These are phyloP conservation scores for Eremochloa ophiuroides DNA, from an alignment of 176 grass and related monocot genomes.

Conservation along the genomic window DNA sequence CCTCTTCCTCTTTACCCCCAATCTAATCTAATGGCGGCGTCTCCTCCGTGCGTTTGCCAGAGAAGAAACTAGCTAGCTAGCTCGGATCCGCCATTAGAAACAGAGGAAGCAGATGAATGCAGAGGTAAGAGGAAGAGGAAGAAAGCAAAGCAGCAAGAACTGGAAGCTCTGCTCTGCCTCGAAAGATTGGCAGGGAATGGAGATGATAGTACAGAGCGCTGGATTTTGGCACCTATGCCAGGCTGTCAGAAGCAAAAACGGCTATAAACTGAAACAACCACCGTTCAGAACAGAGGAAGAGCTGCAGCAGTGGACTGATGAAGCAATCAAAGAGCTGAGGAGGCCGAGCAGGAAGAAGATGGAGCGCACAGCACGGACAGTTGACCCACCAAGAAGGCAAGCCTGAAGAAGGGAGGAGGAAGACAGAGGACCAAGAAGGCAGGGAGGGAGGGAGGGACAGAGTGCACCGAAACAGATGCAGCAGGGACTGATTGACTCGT, in stretches of 20 bases:
- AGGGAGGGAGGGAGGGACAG: not conserved
- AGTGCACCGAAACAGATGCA: constrained; percentile 36
- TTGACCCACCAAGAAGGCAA: not conserved
- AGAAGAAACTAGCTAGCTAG: not conserved
- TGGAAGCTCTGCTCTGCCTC: too few species aligned
- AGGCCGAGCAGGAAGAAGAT: constrained; percentile 11
- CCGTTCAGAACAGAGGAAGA: not conserved
- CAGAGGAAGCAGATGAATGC: not conserved
- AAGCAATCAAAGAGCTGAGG: constrained; percentile 30
- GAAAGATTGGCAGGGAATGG: too few species aligned
- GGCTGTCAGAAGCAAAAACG: not conserved
- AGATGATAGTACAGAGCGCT: too few species aligned
- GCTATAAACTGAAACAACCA: not conserved
- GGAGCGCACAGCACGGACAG: not conserved
- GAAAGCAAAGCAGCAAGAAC: not conserved
- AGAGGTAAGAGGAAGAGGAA: too few species aligned
- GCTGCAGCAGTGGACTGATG: constrained; percentile 12
- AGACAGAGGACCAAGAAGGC: not conserved
- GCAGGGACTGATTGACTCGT: not conserved
- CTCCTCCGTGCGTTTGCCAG: too few species aligned
- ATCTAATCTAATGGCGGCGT: too few species aligned
- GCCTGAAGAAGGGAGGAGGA: not conserved
- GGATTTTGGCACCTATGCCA: too few species aligned
- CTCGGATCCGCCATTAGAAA: constrained; percentile 7
- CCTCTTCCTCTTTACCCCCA: not conserved